Conservation (phyloP, 768 basidiomycete species). For the Nevesoporus exiguus region DNA sequence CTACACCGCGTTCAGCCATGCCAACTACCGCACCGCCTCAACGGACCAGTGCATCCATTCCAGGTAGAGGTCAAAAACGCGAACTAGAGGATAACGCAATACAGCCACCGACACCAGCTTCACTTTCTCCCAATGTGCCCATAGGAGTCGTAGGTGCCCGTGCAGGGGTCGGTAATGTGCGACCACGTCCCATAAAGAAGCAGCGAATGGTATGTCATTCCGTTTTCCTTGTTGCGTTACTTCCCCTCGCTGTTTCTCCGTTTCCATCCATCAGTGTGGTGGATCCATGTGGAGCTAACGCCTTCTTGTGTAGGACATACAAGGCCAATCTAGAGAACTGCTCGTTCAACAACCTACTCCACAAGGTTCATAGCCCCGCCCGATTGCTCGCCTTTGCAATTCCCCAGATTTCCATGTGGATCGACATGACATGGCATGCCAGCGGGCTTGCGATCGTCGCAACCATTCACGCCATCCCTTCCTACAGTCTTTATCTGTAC, state of each 20-base stretch:
- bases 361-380: conserved; percentile 49
- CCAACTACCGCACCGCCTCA: conserved; percentile 25
- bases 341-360: conserved; percentile 73
- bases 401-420: conserved; percentile 6
- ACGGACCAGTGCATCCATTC: conserved; percentile 12
- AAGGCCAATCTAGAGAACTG: conserved; percentile 61
- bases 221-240: background rate
- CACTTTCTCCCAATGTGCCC: conserved; percentile 23
- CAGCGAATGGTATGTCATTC: conserved; percentile 59
- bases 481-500: conserved; percentile 13
- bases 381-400: background rate
- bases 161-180: conserved; percentile 53
- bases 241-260: background rate
- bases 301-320: conserved; percentile 46
- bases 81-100: conserved; percentile 26
- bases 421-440: conserved; percentile 9
- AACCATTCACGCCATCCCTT: conserved; percentile 1
- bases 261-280: background rate
- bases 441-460: conserved; percentile 1
- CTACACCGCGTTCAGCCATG: conserved; percentile 29
- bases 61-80: conserved; percentile 34
- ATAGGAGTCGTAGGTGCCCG: conserved; percentile 46
- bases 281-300: conserved; percentile 8
- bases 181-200: conserved; percentile 73
- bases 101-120: conserved; percentile 22